Evolutionary conservation across 2,329 filamentous ascomycete genomes (phyloP).

Genomic region (Sordariomycetes sp.): DNA sequence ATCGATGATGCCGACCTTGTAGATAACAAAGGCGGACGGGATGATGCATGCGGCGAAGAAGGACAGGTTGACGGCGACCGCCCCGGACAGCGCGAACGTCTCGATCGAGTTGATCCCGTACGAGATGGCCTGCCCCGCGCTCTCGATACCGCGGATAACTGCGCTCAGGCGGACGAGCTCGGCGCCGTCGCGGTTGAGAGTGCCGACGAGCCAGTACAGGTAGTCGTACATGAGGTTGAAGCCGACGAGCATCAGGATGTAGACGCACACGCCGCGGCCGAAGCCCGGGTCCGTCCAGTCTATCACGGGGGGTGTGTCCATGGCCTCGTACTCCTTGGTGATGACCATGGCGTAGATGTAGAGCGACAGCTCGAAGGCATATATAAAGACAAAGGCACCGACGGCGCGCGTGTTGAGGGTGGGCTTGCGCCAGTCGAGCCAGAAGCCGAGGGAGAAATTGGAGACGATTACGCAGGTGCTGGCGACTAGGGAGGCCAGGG

Average conservation of each 20-base stretch:
- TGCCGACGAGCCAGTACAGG: background rate
- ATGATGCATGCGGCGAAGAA: too few relatives aligned
- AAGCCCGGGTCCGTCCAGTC: background rate
- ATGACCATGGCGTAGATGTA: too few relatives aligned
- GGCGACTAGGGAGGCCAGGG: background rate
- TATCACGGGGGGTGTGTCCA: background rate
- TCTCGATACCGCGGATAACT: constrained; percentile 6
- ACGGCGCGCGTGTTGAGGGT: background rate
- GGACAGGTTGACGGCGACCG: background rate
- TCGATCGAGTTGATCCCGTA: constrained; percentile 8
- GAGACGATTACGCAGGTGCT: too few relatives aligned
- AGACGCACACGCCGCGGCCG: background rate
- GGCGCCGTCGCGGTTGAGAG: background rate
- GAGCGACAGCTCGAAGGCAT: too few relatives aligned
- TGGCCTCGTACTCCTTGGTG: background rate
- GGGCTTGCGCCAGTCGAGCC: background rate
- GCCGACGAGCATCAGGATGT: background rate
- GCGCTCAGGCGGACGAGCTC: constrained; percentile 6
- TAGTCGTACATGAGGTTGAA: background rate
- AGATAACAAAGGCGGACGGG: too few relatives aligned
- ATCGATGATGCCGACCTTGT: too few relatives aligned
- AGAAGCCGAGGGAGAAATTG: background rate
- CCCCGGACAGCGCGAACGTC: background rate
- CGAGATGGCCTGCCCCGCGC: constrained; percentile 6
- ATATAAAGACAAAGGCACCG: too few relatives aligned